Evolutionary conservation across 768 basidiomycete species (phyloP).

Genomic region (Phaeotremella skinneri): DNA sequence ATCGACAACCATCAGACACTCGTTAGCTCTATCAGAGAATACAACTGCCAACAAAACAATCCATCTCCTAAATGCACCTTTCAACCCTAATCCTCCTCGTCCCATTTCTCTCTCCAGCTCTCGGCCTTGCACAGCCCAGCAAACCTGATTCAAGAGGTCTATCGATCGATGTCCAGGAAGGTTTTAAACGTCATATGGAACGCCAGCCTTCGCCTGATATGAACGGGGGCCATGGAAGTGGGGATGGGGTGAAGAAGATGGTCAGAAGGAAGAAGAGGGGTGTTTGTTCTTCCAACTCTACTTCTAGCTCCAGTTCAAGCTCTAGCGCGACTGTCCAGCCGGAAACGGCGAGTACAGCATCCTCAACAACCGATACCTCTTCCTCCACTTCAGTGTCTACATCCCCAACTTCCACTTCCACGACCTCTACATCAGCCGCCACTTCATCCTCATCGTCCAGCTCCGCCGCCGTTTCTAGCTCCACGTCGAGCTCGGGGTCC

Average conservation of each 20-base stretch:
- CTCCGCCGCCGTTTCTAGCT: neutral
- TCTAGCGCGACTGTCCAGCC: neutral
- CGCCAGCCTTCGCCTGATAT: neutral
- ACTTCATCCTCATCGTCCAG: neutral
- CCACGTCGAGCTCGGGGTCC: neutral
- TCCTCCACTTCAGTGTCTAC: neutral
- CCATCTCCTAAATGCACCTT: neutral
- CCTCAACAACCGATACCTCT: no score
- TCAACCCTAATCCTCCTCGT: conserved; percentile 8
- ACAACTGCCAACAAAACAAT: neutral
- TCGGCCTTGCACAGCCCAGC: neutral
- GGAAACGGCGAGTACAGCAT: neutral
- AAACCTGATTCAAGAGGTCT: neutral
- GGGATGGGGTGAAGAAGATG: neutral
- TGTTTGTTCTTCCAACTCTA: neutral
- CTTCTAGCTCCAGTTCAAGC: neutral
- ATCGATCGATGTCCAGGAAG: neutral
- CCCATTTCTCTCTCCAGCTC: conserved; percentile 2
- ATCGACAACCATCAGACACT: no score
- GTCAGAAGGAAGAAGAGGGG: conserved; percentile 15
- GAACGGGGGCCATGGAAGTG: neutral
- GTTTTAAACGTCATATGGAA: neutral
- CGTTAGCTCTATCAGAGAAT: no score
- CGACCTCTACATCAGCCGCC: neutral
- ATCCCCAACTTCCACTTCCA: neutral